Base-by-base conservation (phyloP, 2,329 filamentous ascomycete species). In the Pestalotiopsis sp. region DNA sequence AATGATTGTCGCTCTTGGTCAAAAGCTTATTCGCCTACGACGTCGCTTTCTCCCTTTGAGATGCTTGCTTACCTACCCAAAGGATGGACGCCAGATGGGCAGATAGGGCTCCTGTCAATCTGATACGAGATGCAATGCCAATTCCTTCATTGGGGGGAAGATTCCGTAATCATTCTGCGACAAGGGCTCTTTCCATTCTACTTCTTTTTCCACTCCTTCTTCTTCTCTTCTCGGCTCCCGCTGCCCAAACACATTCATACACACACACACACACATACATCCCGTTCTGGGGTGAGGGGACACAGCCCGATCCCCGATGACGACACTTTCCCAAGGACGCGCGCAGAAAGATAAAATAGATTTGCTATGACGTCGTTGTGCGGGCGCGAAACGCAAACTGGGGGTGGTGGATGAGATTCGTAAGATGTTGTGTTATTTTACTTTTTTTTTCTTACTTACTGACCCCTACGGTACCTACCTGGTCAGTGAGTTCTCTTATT, bases 1-100 rank as follows among this genome's bases (percentile, higher is more conserved):
- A 62, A 20, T 62, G 59, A 62, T 62, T 62, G n/a, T 59, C 57
- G 59, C 27, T 20, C 31, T n/a, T 62, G 59, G n/a, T 59, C 59
- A 40, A 62, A 62, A 62, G 59, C 59, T 62, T 62, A 62, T 62
- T 62, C 20, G 27, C 27, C 14, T 59, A 11, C 23, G 23, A 2
- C 11, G 11, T 17, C 14, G 9, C 23, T 36, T 59, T n/a, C 7
- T 25, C 7, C n/a, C 52, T 58, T 11, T 11, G 13, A 14, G 13
- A 59, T 36, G 31, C 31, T 36, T 36, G 25, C 25, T 52, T n/a
- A 9, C 17, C 20, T 52, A 52, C 17, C 17, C n/a, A 52, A 59
- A 23, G 6, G 7, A 59, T 23, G 4, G 27, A 27, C 25, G 0
- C 11, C 4, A 59, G 25, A 14, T 36, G 57, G 31, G 31, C 31